Conservation (phyloP, 345 rosid species). For the Rhizophora mangle region DNA sequence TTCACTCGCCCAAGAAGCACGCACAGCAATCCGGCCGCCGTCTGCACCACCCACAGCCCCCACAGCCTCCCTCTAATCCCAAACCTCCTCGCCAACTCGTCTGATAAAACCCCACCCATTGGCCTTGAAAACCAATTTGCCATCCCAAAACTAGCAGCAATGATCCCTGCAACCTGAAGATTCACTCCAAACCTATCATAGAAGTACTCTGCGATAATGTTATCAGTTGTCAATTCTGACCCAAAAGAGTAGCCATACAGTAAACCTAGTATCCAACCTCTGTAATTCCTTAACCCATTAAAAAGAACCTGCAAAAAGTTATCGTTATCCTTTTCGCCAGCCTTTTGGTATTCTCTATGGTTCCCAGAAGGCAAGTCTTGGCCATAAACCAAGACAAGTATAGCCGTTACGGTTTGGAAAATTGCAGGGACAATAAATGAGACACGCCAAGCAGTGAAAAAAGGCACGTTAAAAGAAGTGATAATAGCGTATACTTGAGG, state of each 20-base stretch:
- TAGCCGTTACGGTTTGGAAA: slow-evolving; percentile 50
- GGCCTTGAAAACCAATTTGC: slow-evolving; percentile 68
- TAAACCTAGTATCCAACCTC: slow-evolving; percentile 73
- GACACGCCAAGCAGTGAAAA: slow-evolving; percentile 55
- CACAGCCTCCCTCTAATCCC: slow-evolving; percentile 85
- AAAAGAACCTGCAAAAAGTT: slow-evolving; percentile 33
- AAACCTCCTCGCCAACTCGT: slow-evolving; percentile 45
- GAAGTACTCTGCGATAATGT: slow-evolving; percentile 66
- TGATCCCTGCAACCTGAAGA: slow-evolving; percentile 60
- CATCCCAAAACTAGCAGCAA: slow-evolving; percentile 62
- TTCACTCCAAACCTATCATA: slow-evolving; percentile 69
- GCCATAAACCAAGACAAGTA: slow-evolving; percentile 52
- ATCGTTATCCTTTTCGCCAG: slow-evolving; percentile 13
- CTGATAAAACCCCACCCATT: slow-evolving; percentile 68
- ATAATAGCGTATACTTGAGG: slow-evolving; percentile 46
- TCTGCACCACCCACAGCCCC: slow-evolving; percentile 72
- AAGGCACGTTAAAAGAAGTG: slow-evolving; percentile 21
- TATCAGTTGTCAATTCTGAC: slow-evolving; percentile 69
- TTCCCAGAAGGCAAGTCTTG: slow-evolving; percentile 57
- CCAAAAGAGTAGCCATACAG: slow-evolving; percentile 64
- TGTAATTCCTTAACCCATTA: slow-evolving; percentile 58
- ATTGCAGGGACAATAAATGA: slow-evolving; percentile 57
- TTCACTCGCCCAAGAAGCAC: slow-evolving; percentile 54
- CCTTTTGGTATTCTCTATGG: slow-evolving; percentile 9
- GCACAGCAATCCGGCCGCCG: slow-evolving; percentile 62